Conservation (phyloP, 1,284 basidiomycete genomes). For the Puccinia triticina region DNA sequence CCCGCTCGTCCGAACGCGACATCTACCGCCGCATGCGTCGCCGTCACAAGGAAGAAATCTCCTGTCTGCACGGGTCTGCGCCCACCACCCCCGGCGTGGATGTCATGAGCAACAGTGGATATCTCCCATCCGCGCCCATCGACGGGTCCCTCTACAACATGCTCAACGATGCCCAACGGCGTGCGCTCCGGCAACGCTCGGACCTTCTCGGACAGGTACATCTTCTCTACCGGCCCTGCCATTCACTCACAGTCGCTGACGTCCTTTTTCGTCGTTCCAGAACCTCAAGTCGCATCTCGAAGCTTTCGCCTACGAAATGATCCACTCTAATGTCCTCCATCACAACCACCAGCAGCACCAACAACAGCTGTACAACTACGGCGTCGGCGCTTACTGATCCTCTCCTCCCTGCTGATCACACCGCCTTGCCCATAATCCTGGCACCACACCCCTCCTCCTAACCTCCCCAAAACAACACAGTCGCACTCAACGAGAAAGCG, state of each 20-base stretch:
- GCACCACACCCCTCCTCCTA: too few relatives aligned
- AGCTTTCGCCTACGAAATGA: constrained; percentile 1
- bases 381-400: neutral
- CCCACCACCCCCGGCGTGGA: neutral
- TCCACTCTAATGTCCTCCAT: neutral
- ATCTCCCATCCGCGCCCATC: neutral
- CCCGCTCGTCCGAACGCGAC: neutral
- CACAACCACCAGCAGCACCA: neutral
- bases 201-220: neutral
- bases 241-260: neutral
- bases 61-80: neutral
- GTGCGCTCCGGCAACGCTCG: neutral
- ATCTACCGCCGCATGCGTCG: constrained; percentile 14
- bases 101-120: neutral
- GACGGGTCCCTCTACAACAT: neutral
- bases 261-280: neutral
- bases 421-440: too few relatives aligned
- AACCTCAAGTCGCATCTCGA: neutral
- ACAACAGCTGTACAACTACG: neutral
- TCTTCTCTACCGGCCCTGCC: neutral
- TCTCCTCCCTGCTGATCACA: too few relatives aligned
- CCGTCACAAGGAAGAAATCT: neutral
- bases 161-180: constrained; percentile 14
- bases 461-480: too few relatives aligned
- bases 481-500: too few relatives aligned